Evolutionary conservation across 2,329 filamentous ascomycete genomes (phyloP).

Genomic region (Colletotrichum gloeosporioides): DNA sequence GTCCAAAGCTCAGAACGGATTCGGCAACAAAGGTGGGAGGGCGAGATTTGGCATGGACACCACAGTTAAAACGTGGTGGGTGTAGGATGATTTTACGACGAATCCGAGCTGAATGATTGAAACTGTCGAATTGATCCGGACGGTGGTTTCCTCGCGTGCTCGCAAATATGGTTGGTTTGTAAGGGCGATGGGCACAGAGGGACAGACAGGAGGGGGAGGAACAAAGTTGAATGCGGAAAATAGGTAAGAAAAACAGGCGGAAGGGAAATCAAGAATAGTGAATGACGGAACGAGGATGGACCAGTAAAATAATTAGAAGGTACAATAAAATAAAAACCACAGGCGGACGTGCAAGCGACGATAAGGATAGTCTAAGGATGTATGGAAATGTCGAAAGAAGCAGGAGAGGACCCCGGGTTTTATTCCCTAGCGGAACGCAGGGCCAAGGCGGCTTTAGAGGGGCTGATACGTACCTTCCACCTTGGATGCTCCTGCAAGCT

Average conservation of each 20-base stretch:
- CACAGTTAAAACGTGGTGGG: background rate
- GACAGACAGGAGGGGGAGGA: background rate
- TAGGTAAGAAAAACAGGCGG: background rate
- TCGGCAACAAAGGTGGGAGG: background rate
- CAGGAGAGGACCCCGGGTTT: background rate
- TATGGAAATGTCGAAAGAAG: background rate
- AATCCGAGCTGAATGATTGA: background rate
- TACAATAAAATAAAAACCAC: background rate
- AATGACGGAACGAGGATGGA: background rate
- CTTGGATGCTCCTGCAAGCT: background rate
- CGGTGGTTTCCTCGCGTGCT: background rate
- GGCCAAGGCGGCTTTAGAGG: background rate
- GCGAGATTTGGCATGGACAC: no score
- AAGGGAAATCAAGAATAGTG: background rate
- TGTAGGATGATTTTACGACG: background rate
- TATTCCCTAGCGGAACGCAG: background rate
- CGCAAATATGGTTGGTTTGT: background rate
- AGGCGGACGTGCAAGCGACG: background rate
- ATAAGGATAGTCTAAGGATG: background rate
- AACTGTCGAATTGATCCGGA: background rate
- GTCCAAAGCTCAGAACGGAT: background rate
- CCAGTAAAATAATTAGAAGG: background rate
- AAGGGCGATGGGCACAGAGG: background rate
- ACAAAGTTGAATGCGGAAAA: background rate
- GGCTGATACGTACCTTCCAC: constrained; percentile 3